These are phyloP conservation scores for Boechera retrofracta DNA, from an alignment of 345 rosid species.

Conservation along the genomic window DNA sequence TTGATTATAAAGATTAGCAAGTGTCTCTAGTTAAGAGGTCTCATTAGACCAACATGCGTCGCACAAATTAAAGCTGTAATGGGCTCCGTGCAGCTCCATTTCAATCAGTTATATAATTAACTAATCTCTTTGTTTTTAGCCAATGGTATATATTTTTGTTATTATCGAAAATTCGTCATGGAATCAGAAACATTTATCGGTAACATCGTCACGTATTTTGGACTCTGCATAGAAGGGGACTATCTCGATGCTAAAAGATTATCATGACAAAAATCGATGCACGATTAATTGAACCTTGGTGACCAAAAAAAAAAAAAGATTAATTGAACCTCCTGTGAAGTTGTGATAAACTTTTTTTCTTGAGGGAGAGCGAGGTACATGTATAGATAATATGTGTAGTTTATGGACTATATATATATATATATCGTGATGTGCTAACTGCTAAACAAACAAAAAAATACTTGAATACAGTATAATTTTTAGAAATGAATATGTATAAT, in stretches of 20 bases:
- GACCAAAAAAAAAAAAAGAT: neutral
- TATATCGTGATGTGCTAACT: neutral
- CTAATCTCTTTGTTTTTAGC: constrained; percentile 16
- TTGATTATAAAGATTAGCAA: constrained; percentile 33
- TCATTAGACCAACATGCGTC: constrained; percentile 46
- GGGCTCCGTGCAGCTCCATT: constrained; percentile 43
- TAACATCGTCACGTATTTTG: constrained; percentile 36
- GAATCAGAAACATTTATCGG: constrained; percentile 37
- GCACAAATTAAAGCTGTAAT: constrained; percentile 34
- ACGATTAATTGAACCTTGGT: constrained; percentile 22
- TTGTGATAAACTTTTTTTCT: neutral
- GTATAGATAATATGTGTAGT: neutral
- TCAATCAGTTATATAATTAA: neutral
- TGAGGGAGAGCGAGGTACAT: constrained; percentile 1
- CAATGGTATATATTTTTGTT: constrained; percentile 2
- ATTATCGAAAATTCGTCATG: constrained; percentile 28
- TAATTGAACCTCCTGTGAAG: constrained; percentile 24
- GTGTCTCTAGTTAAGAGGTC: constrained; percentile 28
- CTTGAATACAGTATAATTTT: neutral
- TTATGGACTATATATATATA: neutral
- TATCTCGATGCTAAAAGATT: constrained; percentile 28
- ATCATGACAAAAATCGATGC: constrained; percentile 18
- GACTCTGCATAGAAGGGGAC: constrained; percentile 17
- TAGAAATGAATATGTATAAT: neutral
- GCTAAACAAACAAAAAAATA: neutral